Conservation (phyloP, 1,139 yeast species). For the Yamadazyma sp. region DNA sequence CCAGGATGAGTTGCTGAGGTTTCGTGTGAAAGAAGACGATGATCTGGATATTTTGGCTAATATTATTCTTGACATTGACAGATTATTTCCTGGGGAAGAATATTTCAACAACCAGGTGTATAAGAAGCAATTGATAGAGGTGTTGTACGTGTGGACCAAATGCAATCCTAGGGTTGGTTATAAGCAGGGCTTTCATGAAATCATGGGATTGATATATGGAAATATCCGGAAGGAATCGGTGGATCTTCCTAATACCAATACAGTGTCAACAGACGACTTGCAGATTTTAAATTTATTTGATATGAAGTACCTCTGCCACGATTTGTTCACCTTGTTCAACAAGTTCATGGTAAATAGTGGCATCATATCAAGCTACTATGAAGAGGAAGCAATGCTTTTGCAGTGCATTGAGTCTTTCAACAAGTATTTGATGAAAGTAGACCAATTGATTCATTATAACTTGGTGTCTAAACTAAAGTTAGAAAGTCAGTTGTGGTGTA, state of each 20-base stretch:
- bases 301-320: slow-evolving; percentile 40
- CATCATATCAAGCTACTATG: slow-evolving; percentile 40
- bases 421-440: slow-evolving; percentile 46
- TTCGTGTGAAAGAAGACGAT: slow-evolving; percentile 9
- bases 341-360: slow-evolving; percentile 41
- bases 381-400: slow-evolving; percentile 39
- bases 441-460: slow-evolving; percentile 45
- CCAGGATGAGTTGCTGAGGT: not conserved
- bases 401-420: slow-evolving; percentile 49
- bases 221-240: slow-evolving; percentile 45
- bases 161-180: slow-evolving; percentile 55
- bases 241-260: slow-evolving; percentile 32
- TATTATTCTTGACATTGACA: slow-evolving; percentile 63
- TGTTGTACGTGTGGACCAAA: slow-evolving; percentile 56
- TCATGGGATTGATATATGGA: slow-evolving; percentile 58
- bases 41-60: slow-evolving; percentile 34
- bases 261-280: slow-evolving; percentile 35
- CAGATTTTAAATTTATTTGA: slow-evolving; percentile 40
- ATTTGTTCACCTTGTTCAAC: slow-evolving; percentile 46
- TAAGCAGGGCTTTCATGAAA: slow-evolving; percentile 72
- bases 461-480: slow-evolving; percentile 47
- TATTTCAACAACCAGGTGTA: slow-evolving; percentile 36
- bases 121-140: slow-evolving; percentile 47
- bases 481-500: slow-evolving; percentile 67
- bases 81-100: slow-evolving; percentile 61